Conservation (phyloP, 306 rosid species). For the Casuarina equisetifolia region DNA sequence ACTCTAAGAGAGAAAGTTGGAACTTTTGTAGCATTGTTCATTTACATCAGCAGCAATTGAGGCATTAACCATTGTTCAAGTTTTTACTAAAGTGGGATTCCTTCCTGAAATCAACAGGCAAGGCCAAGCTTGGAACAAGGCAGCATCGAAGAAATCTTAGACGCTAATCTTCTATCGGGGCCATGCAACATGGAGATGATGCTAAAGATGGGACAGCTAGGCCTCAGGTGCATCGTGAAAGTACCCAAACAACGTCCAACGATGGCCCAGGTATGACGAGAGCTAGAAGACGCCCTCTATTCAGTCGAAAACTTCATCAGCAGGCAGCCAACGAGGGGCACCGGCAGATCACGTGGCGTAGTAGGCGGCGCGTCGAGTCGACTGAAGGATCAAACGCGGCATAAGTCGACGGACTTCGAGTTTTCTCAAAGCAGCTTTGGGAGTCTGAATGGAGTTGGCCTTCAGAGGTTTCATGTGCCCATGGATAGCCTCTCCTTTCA, state of each 20-base stretch:
- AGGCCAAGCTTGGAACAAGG: conserved; percentile 71
- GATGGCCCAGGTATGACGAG: conserved; percentile 66
- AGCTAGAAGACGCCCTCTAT: conserved; percentile 57
- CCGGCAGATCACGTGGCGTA: conserved; percentile 4
- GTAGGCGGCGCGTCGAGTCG: conserved; percentile 15
- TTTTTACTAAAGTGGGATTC: not conserved
- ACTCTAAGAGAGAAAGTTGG: no score
- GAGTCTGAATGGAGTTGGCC: conserved; percentile 61
- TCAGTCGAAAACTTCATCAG: conserved; percentile 36
- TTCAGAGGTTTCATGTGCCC: conserved; percentile 61
- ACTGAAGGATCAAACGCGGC: conserved; percentile 13
- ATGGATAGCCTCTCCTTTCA: conserved; percentile 60
- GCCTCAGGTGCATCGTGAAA: conserved; percentile 58
- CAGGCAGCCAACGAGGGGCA: conserved; percentile 31
- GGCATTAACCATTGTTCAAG: not conserved
- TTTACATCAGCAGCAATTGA: not conserved
- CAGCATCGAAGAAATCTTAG: conserved; percentile 63
- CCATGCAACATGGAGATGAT: conserved; percentile 65
- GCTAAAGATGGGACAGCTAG: conserved; percentile 76
- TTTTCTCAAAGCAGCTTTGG: conserved; percentile 62
- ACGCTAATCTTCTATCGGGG: conserved; percentile 61
- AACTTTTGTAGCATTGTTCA: not conserved
- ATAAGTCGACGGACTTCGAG: conserved; percentile 33
- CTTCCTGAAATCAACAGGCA: conserved; percentile 46
- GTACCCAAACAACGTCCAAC: conserved; percentile 73